These are phyloP conservation scores for Dioscorea dumetorum DNA, from an alignment of 106 monocot species.

Conservation along the genomic window DNA sequence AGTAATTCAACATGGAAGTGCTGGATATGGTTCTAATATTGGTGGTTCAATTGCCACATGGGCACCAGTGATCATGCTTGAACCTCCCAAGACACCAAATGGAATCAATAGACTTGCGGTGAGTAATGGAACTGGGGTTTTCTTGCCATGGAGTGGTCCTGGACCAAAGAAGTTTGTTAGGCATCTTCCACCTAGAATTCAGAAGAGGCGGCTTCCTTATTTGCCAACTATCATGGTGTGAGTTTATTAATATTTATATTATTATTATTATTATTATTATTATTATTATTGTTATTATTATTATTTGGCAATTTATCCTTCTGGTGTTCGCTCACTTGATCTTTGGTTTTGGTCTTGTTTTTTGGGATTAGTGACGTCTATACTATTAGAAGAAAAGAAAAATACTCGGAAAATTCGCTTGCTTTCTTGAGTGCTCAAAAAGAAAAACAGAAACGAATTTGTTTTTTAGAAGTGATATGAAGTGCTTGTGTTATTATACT, in stretches of 20 bases:
- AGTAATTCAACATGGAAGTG: conserved; percentile 35
- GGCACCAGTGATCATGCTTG: conserved; percentile 42
- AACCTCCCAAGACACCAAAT: conserved; percentile 24
- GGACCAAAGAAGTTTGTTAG: conserved; percentile 75
- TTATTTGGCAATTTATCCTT: neutral
- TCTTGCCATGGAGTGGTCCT: conserved; percentile 78
- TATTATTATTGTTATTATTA: neutral
- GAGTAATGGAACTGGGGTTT: conserved; percentile 62
- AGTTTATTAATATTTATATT: neutral
- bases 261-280: too few relatives aligned
- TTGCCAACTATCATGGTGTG: conserved; percentile 13
- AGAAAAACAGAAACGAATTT: too few relatives aligned
- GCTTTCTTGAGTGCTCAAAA: too few relatives aligned
- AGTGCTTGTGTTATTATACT: too few relatives aligned
- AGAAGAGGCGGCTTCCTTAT: conserved; percentile 53
- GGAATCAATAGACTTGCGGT: neutral
- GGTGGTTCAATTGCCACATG: conserved; percentile 35
- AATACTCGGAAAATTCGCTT: neutral
- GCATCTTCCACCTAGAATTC: conserved; percentile 87
- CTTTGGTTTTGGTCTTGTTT: neutral
- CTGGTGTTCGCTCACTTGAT: neutral
- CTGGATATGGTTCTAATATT: conserved; percentile 19
- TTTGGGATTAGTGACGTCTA: neutral
- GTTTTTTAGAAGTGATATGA: too few relatives aligned
- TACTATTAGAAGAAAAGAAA: neutral